A percentile compares a stretch with the other conserved stretches of the same genome.
phyloP scores from a whole-genome alignment of 2,329 filamentous ascomycete species.

The Calonectria ilicicola region DNA sequence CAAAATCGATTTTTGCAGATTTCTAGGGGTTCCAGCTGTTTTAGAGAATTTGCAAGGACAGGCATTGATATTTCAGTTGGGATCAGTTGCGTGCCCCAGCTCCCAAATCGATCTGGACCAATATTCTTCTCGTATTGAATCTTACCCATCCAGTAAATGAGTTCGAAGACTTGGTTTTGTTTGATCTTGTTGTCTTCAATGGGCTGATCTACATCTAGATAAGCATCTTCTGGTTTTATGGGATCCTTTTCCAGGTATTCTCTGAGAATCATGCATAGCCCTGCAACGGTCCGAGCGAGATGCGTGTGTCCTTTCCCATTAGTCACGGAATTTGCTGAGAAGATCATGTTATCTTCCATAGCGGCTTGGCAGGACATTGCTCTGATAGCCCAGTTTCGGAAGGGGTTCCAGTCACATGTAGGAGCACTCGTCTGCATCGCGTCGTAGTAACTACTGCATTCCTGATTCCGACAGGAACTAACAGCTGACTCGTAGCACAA shows the following conservation, averaged over 20 bases:
- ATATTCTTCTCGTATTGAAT: not conserved
- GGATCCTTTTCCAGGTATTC: no score
- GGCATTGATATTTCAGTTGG: not conserved
- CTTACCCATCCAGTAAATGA: not conserved
- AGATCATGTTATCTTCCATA: no score
- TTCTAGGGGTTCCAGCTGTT: not conserved
- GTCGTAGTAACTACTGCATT: not conserved
- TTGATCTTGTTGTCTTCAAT: not conserved
- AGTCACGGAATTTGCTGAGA: not conserved
- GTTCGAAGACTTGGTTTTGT: not conserved
- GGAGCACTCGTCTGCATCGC: not conserved
- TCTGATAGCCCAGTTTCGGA: not conserved
- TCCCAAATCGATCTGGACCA: not conserved
- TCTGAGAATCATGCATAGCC: not conserved
- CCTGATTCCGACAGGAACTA: not conserved
- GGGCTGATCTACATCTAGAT: not conserved
- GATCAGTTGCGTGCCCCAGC: not conserved
- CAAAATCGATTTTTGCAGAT: not conserved
- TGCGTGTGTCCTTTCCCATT: not conserved
- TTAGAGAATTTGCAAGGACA: not conserved
- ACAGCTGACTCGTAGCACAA: not conserved
- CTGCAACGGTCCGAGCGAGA: not conserved
- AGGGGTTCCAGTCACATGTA: not conserved
- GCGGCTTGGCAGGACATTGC: not conserved
- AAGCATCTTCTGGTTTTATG: no score